Evolutionary conservation across 345 rosid genomes (phyloP).

Genomic region (Aurinia saxatilis): DNA sequence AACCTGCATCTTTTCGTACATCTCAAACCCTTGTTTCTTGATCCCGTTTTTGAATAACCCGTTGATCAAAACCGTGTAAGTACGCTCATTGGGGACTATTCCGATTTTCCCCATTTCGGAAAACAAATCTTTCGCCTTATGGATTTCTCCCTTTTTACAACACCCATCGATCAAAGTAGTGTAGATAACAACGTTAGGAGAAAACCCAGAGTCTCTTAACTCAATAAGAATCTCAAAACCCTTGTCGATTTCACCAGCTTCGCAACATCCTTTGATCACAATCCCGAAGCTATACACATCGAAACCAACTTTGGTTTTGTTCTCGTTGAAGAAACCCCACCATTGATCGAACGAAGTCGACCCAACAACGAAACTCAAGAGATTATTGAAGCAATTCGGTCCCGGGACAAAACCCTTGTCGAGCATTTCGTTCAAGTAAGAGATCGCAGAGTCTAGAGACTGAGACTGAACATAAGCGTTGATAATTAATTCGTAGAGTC

Average conservation of each 20-base stretch:
- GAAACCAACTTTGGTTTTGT: constrained; percentile 25
- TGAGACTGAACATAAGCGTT: constrained; percentile 40
- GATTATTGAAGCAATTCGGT: constrained; percentile 39
- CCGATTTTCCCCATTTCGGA: constrained; percentile 43
- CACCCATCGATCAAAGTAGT: constrained; percentile 79
- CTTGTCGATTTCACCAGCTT: constrained; percentile 40
- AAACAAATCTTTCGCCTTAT: constrained; percentile 50
- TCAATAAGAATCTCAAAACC: constrained; percentile 40
- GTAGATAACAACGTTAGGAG: constrained; percentile 56
- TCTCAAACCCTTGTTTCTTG: constrained; percentile 45
- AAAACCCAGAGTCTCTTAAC: constrained; percentile 42
- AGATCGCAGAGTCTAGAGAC: constrained; percentile 34
- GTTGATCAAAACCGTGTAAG: constrained; percentile 63
- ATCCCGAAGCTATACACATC: constrained; percentile 70
- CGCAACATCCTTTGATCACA: constrained; percentile 64
- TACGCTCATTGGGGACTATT: constrained; percentile 58
- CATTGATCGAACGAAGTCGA: constrained; percentile 36
- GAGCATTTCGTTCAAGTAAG: constrained; percentile 44
- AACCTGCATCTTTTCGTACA: constrained; percentile 52
- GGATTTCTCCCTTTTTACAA: constrained; percentile 56
- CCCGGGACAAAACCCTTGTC: constrained; percentile 36
- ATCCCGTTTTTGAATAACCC: constrained; percentile 63
- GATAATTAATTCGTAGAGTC: constrained; percentile 47
- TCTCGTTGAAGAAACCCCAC: constrained; percentile 37
- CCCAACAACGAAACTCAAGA: constrained; percentile 35